Conservation (phyloP, 2,329 filamentous ascomycete genomes). For the Dactylellina cionopaga region DNA sequence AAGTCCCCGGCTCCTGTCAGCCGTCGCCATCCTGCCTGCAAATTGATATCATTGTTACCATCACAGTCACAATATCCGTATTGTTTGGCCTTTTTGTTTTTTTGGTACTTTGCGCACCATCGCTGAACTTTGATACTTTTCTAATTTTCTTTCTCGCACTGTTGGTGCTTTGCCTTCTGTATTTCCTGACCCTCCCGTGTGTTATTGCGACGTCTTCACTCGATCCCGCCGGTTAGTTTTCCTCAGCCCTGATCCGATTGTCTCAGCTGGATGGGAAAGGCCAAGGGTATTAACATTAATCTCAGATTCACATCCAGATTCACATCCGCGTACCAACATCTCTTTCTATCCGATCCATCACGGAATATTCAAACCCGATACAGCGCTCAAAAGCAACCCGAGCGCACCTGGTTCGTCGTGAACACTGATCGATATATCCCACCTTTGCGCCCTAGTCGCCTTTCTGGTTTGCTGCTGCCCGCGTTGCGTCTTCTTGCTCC, state of each 20-base stretch:
- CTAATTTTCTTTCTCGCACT: too few species aligned
- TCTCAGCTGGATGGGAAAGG: slow-evolving; percentile 26
- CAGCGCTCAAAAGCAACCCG: background rate
- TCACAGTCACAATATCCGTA: background rate
- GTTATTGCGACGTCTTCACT: background rate
- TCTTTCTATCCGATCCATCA: slow-evolving; percentile 13
- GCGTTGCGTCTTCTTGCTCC: background rate
- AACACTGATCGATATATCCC: background rate
- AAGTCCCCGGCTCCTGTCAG: slow-evolving; percentile 21
- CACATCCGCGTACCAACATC: too few species aligned
- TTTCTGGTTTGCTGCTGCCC: background rate
- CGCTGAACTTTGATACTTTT: too few species aligned
- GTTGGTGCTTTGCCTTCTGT: background rate
- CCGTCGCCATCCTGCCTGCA: slow-evolving; percentile 6
- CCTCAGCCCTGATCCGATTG: slow-evolving; percentile 37
- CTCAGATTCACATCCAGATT: too few species aligned
- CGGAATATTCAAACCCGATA: background rate
- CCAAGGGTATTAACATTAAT: background rate
- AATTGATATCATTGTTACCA: slow-evolving; percentile 1
- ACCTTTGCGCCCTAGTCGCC: background rate
- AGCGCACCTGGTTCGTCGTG: background rate
- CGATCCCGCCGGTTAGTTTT: background rate
- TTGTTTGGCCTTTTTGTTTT: background rate
- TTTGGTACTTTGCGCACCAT: background rate
- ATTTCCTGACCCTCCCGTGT: background rate